Percentiles rank a stretch among this genome's conserved stretches.
phyloP scores from a whole-genome alignment of 2,329 filamentous ascomycete genomes.

The Arachnopeziza araneosa region DNA sequence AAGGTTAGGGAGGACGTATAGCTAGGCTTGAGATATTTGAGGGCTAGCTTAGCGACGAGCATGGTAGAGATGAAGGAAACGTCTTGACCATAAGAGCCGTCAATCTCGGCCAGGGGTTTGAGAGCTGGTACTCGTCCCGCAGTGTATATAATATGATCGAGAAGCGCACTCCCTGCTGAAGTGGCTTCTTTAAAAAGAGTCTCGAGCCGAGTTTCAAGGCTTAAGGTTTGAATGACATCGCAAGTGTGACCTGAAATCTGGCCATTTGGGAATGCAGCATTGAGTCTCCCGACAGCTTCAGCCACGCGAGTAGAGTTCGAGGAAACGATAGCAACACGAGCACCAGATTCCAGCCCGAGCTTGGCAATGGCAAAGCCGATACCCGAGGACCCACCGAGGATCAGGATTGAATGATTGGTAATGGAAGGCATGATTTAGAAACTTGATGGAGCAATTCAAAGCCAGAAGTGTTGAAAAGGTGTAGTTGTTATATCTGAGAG shows the following conservation, averaged over 20 bases:
- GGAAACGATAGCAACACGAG: conserved; percentile 44
- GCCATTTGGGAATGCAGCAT: conserved; percentile 1
- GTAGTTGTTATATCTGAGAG: too few species aligned
- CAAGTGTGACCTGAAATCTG: conserved; percentile 10
- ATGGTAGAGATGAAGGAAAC: conserved; percentile 1
- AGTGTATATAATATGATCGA: conserved; percentile 20
- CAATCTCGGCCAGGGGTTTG: conserved; percentile 2
- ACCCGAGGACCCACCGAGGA: conserved; percentile 59
- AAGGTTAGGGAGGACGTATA: conserved; percentile 16
- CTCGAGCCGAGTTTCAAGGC: conserved; percentile 32
- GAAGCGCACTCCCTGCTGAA: not conserved
- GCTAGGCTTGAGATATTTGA: conserved; percentile 2
- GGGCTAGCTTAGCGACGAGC: conserved; percentile 11
- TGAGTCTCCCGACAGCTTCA: conserved; percentile 34
- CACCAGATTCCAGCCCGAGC: conserved; percentile 48
- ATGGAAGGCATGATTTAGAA: conserved; percentile 32
- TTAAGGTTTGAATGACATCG: conserved; percentile 3
- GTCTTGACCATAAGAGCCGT: not conserved
- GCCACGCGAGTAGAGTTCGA: conserved; percentile 36
- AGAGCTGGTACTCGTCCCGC: conserved; percentile 4
- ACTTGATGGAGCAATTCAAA: too few species aligned
- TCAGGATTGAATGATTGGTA: conserved; percentile 41
- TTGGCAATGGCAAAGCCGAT: conserved; percentile 58
- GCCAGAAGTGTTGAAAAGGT: too few species aligned
- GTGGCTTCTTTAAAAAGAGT: conserved; percentile 35